Evolutionary conservation across 805 yeast species (phyloP).

Genomic region (Lipomyces anomalus): DNA sequence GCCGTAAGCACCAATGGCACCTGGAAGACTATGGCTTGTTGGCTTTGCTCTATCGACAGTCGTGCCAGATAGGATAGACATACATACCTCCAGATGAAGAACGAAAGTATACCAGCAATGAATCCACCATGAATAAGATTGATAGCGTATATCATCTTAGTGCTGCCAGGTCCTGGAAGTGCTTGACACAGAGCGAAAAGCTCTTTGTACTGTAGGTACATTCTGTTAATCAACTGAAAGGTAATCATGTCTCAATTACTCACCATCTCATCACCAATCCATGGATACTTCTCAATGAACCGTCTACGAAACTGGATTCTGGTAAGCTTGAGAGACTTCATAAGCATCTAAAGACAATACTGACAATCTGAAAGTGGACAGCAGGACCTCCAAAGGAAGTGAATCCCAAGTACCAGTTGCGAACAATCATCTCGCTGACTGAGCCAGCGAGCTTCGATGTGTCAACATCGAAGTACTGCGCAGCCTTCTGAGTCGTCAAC

Average conservation of each 20-base stretch:
- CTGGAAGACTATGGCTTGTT: conserved; percentile 17
- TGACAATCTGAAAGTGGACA: conserved; percentile 2
- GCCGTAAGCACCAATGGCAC: conserved; percentile 18
- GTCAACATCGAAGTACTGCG: too few relatives aligned
- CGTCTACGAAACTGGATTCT: conserved; percentile 8
- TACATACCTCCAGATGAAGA: conserved; percentile 16
- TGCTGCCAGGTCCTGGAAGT: conserved; percentile 22
- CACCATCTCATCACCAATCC: conserved; percentile 8
- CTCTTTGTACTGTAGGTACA: conserved; percentile 1
- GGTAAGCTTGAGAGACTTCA: background rate
- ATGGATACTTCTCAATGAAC: conserved; percentile 16
- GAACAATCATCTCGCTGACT: background rate
- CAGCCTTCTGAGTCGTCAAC: too few relatives aligned
- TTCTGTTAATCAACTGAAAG: background rate
- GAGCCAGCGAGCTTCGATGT: too few relatives aligned
- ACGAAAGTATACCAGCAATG: conserved; percentile 16
- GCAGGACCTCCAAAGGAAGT: conserved; percentile 5
- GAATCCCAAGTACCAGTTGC: conserved; percentile 4
- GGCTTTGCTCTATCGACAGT: too few relatives aligned
- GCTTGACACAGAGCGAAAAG: conserved; percentile 4
- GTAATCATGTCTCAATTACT: background rate
- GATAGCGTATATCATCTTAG: conserved; percentile 18
- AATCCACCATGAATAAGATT: conserved; percentile 16
- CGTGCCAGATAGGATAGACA: too few relatives aligned
- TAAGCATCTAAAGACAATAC: background rate